Evolutionary conservation across 805 yeast genomes (phyloP).

Genomic region (Ogataea sp.): DNA sequence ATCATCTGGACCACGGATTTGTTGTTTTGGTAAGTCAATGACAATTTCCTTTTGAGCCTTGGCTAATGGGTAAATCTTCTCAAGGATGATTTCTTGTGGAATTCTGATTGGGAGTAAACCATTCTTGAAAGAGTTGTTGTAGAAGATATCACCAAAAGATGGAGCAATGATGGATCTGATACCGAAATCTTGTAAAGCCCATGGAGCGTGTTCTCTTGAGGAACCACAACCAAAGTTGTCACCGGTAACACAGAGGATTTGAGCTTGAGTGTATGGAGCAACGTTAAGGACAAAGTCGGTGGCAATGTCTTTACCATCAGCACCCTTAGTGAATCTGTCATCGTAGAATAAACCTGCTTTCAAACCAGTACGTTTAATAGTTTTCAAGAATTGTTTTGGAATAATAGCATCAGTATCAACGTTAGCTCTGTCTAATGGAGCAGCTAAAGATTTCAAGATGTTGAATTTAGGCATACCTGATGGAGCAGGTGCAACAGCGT

Average conservation of each 20-base stretch:
- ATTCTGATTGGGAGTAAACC: slow-evolving; percentile 89
- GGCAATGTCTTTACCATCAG: slow-evolving; percentile 61
- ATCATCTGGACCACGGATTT: slow-evolving; percentile 57
- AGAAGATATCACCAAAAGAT: slow-evolving; percentile 96
- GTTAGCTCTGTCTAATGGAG: slow-evolving; percentile 90
- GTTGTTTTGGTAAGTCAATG: slow-evolving; percentile 83
- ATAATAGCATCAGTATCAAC: slow-evolving; percentile 98
- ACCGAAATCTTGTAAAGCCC: slow-evolving; percentile 98
- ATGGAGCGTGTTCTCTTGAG: slow-evolving; percentile 98
- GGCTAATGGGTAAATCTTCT: slow-evolving; percentile 76
- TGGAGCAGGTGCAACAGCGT: slow-evolving; percentile 25
- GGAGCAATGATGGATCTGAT: slow-evolving; percentile 95
- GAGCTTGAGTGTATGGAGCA: slow-evolving; percentile 72
- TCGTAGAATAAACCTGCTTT: slow-evolving; percentile 86
- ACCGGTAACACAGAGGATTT: slow-evolving; percentile 85
- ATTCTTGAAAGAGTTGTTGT: slow-evolving; percentile 94
- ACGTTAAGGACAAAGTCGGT: slow-evolving; percentile 91
- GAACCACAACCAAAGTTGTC: slow-evolving; percentile 99
- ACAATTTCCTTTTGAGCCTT: slow-evolving; percentile 61
- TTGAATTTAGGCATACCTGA: slow-evolving; percentile 69
- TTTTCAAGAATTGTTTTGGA: slow-evolving; percentile 96
- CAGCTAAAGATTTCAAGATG: slow-evolving; percentile 77
- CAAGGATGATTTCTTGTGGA: slow-evolving; percentile 65
- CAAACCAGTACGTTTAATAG: slow-evolving; percentile 95
- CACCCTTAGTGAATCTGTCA: slow-evolving; percentile 65